Evolutionary conservation across 495 filamentous ascomycete species (phyloP).

Genomic region (Tuber borchii): DNA sequence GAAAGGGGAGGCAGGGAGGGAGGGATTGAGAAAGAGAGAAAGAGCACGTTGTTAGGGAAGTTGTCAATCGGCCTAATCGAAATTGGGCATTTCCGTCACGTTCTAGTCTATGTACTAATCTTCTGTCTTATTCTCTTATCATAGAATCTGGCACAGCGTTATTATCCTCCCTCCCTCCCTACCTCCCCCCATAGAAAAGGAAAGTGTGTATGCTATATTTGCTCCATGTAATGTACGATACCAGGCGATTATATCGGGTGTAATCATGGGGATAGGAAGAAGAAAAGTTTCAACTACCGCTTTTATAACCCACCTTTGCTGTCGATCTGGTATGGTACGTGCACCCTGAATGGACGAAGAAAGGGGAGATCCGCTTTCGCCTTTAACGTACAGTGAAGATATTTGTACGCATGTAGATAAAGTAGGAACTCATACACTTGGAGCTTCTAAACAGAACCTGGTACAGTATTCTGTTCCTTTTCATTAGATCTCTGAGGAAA

Average conservation of each 20-base stretch:
- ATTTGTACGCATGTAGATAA: too few species aligned
- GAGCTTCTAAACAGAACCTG: not conserved
- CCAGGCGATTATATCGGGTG: conserved; percentile 41
- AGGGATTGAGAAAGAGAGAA: not conserved
- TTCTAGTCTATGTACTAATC: conserved; percentile 9
- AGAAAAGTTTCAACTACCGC: conserved; percentile 20
- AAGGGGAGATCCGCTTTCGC: not conserved
- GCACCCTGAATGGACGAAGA: not conserved
- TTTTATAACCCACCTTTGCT: not conserved
- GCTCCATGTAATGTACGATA: conserved; percentile 41
- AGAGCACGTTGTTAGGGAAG: conserved; percentile 20
- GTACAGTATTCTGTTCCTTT: not conserved
- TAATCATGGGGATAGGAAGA: conserved; percentile 21
- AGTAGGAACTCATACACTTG: not conserved
- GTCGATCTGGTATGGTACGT: not conserved
- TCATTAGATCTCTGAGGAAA: too few species aligned
- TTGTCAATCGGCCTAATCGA: conserved; percentile 18
- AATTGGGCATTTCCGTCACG: conserved; percentile 18
- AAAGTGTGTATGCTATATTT: conserved; percentile 33
- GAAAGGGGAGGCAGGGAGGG: not conserved
- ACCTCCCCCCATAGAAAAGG: conserved; percentile 3
- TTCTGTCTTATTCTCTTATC: not conserved
- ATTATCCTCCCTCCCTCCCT: conserved; percentile 5
- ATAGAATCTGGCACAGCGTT: too few species aligned
- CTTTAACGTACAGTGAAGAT: not conserved